Evolutionary conservation across 2,329 filamentous ascomycete species (phyloP), one percentile per base, ranked within the genome.

Genomic region (Trichoderma cornu-damae): DNA sequence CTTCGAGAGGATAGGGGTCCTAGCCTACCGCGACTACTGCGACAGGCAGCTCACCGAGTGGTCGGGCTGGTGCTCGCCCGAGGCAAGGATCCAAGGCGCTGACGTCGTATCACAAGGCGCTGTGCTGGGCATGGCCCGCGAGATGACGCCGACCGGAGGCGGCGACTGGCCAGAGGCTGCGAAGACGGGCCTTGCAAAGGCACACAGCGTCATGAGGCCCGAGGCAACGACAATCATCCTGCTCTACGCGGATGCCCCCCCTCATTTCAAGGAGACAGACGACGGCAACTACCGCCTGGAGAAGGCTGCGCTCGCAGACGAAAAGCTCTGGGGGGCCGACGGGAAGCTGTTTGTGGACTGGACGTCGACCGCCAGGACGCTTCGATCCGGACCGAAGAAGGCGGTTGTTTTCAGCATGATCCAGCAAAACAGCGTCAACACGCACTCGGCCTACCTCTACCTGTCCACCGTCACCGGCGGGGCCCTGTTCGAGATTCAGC

Each of bases 21-120:
- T 81, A 11, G 76, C 74, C 1, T 81, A 81, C 60, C 73, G 78
- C 5, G 79, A 81, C 65, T 80, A 79, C 63, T 69, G 66, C 59
- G 58, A 61, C 11, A 64, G 65, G 12, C 42, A 51, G 3, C 59
- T 77, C 22, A 71, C 74, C 2, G 68, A 79, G 48, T 81, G 77
- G 75, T 80, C 78, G 0, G 77, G 78, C 3, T 81, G 78, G 78
- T 71, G 66, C 42, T 66, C 65, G 18, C 65, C 66, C 12, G 64
- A 64, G 1, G 61, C 57, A 2, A 58, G 57, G 22, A 37, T 59
- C 14, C 42, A 59, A 0, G 59, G 52, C 22, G 56, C 57, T 4
- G 60, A 61, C 0, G 62, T 66, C 2, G 64, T 67, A 24, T 65
- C 64, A n/a, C 70, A 73, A 58, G 61, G 69, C 0, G 42, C 65